Base-by-base conservation (phyloP, 108 stramenopile genomes). In the Conticribra guillardii region DNA sequence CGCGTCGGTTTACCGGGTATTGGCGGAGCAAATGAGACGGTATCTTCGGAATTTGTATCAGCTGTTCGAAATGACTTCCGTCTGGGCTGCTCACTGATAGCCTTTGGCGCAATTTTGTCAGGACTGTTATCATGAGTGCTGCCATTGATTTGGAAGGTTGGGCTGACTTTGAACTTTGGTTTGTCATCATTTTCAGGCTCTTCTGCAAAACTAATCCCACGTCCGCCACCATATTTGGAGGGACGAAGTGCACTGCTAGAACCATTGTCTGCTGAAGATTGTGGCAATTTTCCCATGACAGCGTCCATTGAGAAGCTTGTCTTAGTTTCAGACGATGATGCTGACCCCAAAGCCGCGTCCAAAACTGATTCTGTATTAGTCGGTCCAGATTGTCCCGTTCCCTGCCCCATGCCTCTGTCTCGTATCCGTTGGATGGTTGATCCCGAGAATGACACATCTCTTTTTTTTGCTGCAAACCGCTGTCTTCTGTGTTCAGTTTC, bases 371-470 rank as follows among this genome's bases (percentile, higher is more conserved):
- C n/a, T n/a, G n/a, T n/a, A n/a, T n/a, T n/a, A n/a, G n/a, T n/a
- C n/a, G n/a, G n/a, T n/a, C n/a, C 30, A 9, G 57, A 11, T 58
- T 32, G 30, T 19, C n/a, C n/a, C n/a, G n/a, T n/a, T n/a, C n/a
- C n/a, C 21, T 23, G 3, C 24, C 3, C 7, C 7, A 28, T 18
- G 2, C 29, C 24, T 16, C 29, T 54, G 11, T 24, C 22, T 17
- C 37, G 16, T 14, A 24, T 2, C 3, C 57, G 57, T 32, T 54
- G 9, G 37, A 58, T 18, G 14, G 33, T 58, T 2, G 30, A 34
- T 7, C 57, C 33, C 4, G 33, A 58, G n/a, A 32, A 34, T 5
- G 57, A 58, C 5, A 58, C n/a, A 32, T 58, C 32, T 4, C 57
- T 17, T 34, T 4, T 17, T 19, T 18, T 14, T 22, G 8, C 19